Evolutionary conservation across 2,329 filamentous ascomycete genomes (phyloP).

Genomic region (Paradendryphiella salina): DNA sequence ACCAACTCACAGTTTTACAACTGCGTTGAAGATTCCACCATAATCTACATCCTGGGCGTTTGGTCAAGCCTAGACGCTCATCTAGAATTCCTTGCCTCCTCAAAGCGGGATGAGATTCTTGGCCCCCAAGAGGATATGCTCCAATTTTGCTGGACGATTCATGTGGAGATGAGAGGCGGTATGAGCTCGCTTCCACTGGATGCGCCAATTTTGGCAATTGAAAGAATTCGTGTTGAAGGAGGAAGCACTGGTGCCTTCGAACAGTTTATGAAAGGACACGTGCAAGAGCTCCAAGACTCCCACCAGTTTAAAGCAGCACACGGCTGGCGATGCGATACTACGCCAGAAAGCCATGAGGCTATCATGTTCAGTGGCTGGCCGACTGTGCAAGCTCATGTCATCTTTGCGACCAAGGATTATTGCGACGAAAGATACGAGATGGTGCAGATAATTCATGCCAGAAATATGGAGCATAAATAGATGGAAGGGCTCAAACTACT

Average conservation of each 20-base stretch:
- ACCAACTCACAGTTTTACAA: slow-evolving; percentile 37
- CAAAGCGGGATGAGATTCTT: slow-evolving; percentile 31
- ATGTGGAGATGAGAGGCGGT: slow-evolving; percentile 29
- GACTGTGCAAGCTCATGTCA: slow-evolving; percentile 18
- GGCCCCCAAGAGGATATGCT: slow-evolving; percentile 37
- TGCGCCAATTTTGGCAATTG: slow-evolving; percentile 32
- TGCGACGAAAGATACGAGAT: slow-evolving; percentile 18
- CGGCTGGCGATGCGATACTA: slow-evolving; percentile 33
- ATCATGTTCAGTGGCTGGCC: slow-evolving; percentile 32
- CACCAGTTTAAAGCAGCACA: slow-evolving; percentile 22
- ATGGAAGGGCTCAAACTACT: not conserved
- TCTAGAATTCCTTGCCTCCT: slow-evolving; percentile 33
- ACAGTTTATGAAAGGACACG: slow-evolving; percentile 17
- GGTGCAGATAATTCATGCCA: slow-evolving; percentile 20
- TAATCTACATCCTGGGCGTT: slow-evolving; percentile 40
- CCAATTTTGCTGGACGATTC: slow-evolving; percentile 37
- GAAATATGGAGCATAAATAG: slow-evolving; percentile 26
- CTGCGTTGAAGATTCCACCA: slow-evolving; percentile 33
- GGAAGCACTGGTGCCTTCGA: slow-evolving; percentile 19
- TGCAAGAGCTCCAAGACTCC: slow-evolving; percentile 20
- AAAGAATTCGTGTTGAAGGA: slow-evolving; percentile 22
- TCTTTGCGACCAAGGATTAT: slow-evolving; percentile 14
- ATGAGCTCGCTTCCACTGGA: slow-evolving; percentile 29
- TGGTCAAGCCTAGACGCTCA: slow-evolving; percentile 38
- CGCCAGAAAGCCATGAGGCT: slow-evolving; percentile 26